Evolutionary conservation across 805 yeast species (phyloP), one percentile per base, ranked within the genome.

Genomic region (Naumovozyma dairenensis): DNA sequence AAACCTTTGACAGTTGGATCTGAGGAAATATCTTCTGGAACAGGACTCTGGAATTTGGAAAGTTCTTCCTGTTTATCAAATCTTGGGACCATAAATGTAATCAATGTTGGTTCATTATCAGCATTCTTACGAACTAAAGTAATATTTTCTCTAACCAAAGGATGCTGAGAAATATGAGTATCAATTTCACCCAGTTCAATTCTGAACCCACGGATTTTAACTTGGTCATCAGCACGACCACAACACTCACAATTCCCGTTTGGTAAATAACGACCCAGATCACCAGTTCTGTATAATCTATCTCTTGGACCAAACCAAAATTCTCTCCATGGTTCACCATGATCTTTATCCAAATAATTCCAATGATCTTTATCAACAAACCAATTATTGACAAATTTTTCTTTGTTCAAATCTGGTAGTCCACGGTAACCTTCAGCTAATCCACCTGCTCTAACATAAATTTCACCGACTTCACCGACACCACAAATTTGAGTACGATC

Each of bases 221-320:
- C 96, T 61, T 92, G 99, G 56, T 89, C 97, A 63, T 92, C 99
- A 18, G 98, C 98, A 58, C 99, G 76, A 39, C 99, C 99, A 56
- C 94, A 81, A 59, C 96, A 89, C 66, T 92, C 99, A 48, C 92
- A 86, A 63, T 92, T 84, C 37, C 98, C 99, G 53, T 87, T 96
- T 5, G 97, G 96, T 38, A 87, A 65, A 57, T 93, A 92, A 48
- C 98, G 76, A 35, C 98, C 99, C 44, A 92, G 68, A 61, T 92
- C 99, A 46, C 99, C 99, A 28, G 97, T 89, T 62, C 97, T 72
- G 67, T 92, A 92, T 38, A 93, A 63, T 52, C 99, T 73, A 60
- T 93, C 99, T 54, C 98, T 74, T 47, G 96, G 95, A 0, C 97
- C 97, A 29, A 72, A 59, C 94, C 95, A 92, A 38, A 73, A 72